Evolutionary conservation across 768 basidiomycete genomes (phyloP), one percentile per base, ranked within the genome.

Genomic region (Macrolepiota fuliginosa): DNA sequence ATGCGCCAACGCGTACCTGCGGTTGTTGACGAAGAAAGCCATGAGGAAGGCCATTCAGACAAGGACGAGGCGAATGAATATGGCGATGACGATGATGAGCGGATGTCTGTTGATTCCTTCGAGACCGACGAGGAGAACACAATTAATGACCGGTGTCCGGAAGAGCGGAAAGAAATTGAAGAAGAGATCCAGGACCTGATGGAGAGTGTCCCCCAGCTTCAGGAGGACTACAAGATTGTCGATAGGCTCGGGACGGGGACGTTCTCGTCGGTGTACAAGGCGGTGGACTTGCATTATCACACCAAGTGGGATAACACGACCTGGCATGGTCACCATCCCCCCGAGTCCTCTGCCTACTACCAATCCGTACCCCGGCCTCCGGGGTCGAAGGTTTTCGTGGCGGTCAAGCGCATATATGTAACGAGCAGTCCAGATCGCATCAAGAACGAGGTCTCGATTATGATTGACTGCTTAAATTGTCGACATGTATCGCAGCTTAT

Each of bases 211-310:
- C 90, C 91, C 0, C 73, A 81, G n/a, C 79, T 96, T 56, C 70
- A 74, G 4, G 69, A 77, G 2, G 80, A 90, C 65, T 98, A 96
- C 78, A 82, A 78, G 54, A 79, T 98, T 37, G 72, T 98, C 37
- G 96, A 98, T 76, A 84, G 96, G 0, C 83, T 99, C 0, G 97
- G 97, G 13, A 98, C 96, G 57, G 96, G 96, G 15, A 99, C 96
- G 1, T 99, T 99, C 76, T 98, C 96, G 0, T 95, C 95, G 10
- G 97, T 99, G n/a, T 99, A 98, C 82, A 97, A 98, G 69, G 97
- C 96, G 0, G 73, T 96, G 64, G 97, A 99, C 72, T 68, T 90
- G 15, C 75, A 90, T 68, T 85, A 92, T 66, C 76, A 81, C 53
- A 89, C 90, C 56, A 61, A 61, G 36, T 92, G 87, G 87, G 83